Conservation (phyloP, 441 rosid species). For the Erodium moschatum region DNA sequence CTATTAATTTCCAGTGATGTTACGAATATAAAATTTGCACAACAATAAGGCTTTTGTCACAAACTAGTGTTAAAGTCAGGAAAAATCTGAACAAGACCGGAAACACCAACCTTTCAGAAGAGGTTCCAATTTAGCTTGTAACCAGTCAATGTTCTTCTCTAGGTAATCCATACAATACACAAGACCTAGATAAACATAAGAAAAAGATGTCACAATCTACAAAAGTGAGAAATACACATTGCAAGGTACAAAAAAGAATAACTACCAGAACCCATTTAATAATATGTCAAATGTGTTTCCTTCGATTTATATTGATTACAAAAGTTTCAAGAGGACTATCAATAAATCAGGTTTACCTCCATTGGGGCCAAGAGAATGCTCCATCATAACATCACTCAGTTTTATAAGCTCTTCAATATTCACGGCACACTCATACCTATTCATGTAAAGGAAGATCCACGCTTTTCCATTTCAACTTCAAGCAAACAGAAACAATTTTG, state of each 20-base stretch:
- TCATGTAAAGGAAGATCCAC: conserved; percentile 33
- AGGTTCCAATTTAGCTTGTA: conserved; percentile 64
- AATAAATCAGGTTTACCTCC: conserved; percentile 43
- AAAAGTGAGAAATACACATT: neutral
- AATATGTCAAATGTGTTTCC: neutral
- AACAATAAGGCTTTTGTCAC: neutral
- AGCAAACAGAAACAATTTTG: conserved; percentile 4
- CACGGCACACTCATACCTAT: conserved; percentile 73
- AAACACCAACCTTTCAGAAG: conserved; percentile 57
- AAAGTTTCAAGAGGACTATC: neutral
- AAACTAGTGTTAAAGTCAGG: neutral
- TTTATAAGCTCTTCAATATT: conserved; percentile 75
- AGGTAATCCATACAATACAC: conserved; percentile 84
- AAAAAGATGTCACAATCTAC: neutral
- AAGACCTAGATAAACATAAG: conserved; percentile 41
- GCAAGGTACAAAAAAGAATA: neutral
- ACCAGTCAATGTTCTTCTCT: conserved; percentile 88
- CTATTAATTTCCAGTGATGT: neutral
- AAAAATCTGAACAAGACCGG: neutral
- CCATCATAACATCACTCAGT: conserved; percentile 70
- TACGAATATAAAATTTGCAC: neutral
- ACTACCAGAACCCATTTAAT: neutral
- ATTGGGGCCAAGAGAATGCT: conserved; percentile 87
- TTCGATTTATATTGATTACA: neutral
- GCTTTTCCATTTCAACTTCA: neutral